Percentiles rank a stretch among this genome's conserved stretches.
phyloP scores from a whole-genome alignment of 768 basidiomycete species.

The Pulveroboletus ravenelii region DNA sequence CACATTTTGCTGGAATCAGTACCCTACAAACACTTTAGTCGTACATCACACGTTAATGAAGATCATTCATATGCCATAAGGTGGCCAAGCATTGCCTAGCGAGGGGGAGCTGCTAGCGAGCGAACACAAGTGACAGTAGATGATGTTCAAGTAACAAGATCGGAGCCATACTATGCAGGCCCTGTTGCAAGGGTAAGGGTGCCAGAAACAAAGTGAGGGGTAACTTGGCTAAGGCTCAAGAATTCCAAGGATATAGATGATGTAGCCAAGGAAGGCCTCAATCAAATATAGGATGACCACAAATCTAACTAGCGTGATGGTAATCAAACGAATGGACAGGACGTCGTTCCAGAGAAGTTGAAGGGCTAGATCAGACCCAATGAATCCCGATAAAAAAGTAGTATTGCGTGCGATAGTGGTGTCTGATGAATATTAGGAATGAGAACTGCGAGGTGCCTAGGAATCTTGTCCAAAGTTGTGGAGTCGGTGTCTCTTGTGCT shows the following conservation, averaged over 20 bases:
- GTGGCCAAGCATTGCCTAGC: not conserved
- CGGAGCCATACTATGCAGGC: not conserved
- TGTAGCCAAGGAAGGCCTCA: slow-evolving; percentile 8
- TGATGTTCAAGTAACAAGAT: not conserved
- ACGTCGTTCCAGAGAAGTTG: slow-evolving; percentile 17
- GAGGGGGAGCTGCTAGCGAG: not conserved
- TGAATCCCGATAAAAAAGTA: slow-evolving; percentile 1
- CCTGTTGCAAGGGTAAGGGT: not conserved
- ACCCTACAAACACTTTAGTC: slow-evolving; percentile 18
- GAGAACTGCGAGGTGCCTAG: not conserved
- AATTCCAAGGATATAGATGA: slow-evolving; percentile 11
- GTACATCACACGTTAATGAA: slow-evolving; percentile 13
- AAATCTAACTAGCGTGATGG: slow-evolving; percentile 17
- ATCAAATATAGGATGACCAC: slow-evolving; percentile 24
- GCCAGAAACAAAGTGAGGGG: not conserved
- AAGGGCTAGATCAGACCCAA: not conserved
- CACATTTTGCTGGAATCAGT: slow-evolving; percentile 6
- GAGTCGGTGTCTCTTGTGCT: slow-evolving; percentile 10
- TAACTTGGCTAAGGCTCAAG: slow-evolving; percentile 1
- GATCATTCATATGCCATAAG: not conserved
- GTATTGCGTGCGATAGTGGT: slow-evolving; percentile 4
- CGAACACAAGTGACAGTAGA: not conserved
- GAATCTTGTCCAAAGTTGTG: slow-evolving; percentile 5
- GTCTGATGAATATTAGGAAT: slow-evolving; percentile 2
- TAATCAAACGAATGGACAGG: slow-evolving; percentile 32